Conservation (phyloP, 129 eudicot genomes). For the Lactuca sativa region DNA sequence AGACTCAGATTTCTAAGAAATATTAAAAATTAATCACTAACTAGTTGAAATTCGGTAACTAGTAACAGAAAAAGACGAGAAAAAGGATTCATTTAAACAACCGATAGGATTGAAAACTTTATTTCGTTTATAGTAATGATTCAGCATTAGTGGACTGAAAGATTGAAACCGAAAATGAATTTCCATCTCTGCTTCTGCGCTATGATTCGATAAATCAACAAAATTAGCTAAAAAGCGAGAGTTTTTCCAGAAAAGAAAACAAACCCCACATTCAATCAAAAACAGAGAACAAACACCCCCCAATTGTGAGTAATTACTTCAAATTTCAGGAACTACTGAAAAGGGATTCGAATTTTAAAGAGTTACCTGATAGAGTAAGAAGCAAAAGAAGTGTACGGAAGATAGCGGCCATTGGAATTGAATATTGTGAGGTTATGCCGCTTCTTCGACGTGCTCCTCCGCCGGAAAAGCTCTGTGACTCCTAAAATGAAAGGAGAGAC, state of each 20-base stretch:
- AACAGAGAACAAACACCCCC: not conserved
- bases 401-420: constrained; percentile 48
- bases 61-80: not conserved
- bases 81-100: not conserved
- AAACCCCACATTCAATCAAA: not conserved
- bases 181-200: not conserved
- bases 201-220: not conserved
- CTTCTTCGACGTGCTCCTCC: constrained; percentile 24
- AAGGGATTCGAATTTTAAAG: not conserved
- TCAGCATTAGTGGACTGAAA: constrained; percentile 7
- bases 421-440: not conserved
- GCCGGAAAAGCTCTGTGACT: constrained; percentile 20
- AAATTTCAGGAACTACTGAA: not conserved
- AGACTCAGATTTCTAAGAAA: not conserved
- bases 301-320: not conserved
- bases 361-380: constrained; percentile 45
- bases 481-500: not conserved
- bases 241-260: not conserved
- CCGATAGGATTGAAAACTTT: not conserved
- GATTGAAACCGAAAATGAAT: not conserved
- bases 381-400: constrained; percentile 42
- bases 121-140: not conserved
- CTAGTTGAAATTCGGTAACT: not conserved
- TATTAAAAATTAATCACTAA: not conserved
- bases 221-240: not conserved